Conservation (phyloP, 805 yeast species). For the Candida fluviatilis region DNA sequence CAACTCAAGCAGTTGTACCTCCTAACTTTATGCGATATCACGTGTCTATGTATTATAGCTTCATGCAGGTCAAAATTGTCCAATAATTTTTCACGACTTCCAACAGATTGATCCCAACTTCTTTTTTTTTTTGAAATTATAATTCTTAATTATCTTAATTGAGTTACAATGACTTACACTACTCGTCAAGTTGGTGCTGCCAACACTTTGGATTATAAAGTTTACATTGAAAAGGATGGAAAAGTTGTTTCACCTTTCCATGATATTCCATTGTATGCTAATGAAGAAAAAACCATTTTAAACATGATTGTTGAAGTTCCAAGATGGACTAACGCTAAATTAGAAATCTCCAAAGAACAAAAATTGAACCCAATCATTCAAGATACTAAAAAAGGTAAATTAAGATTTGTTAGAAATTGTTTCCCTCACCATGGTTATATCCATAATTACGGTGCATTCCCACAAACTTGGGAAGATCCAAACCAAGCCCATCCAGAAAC, state of each 20-base stretch:
- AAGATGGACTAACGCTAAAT: slow-evolving; percentile 97
- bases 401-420: slow-evolving; percentile 93
- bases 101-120: neutral
- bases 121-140: slow-evolving; percentile 1
- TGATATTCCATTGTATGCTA: slow-evolving; percentile 72
- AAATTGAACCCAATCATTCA: slow-evolving; percentile 90
- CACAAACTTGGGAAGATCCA: slow-evolving; percentile 85
- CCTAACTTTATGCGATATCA: slow-evolving; percentile 3
- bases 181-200: slow-evolving; percentile 95
- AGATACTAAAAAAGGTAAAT: slow-evolving; percentile 95
- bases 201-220: slow-evolving; percentile 90
- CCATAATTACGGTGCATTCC: slow-evolving; percentile 98
- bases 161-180: slow-evolving; percentile 61
- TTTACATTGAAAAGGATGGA: slow-evolving; percentile 88
- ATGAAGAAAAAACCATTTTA: slow-evolving; percentile 77
- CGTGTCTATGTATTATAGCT: neutral
- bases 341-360: slow-evolving; percentile 85
- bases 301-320: slow-evolving; percentile 94
- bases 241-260: slow-evolving; percentile 95
- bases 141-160: too few relatives aligned
- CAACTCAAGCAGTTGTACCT: too few relatives aligned
- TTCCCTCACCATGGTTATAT: slow-evolving; percentile 99
- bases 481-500: slow-evolving; percentile 61
- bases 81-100: neutral
- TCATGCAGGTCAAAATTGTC: neutral